Evolutionary conservation across 1,284 basidiomycete species (phyloP).

Genomic region (Pseudozyma sp.): DNA sequence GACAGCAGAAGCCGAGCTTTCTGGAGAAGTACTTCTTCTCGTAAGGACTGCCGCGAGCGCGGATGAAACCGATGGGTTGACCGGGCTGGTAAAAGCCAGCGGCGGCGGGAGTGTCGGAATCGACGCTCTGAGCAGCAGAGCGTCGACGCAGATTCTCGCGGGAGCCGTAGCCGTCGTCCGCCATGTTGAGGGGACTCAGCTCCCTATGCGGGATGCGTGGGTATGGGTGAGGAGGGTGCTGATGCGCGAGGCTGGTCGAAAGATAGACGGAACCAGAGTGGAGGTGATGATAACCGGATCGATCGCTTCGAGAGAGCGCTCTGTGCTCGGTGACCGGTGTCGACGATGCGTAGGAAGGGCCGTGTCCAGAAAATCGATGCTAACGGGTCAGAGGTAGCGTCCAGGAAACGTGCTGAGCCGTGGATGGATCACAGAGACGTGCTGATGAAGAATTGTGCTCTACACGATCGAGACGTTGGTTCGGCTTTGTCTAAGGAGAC

Average conservation of each 20-base stretch:
- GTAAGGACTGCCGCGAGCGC: conserved; percentile 65
- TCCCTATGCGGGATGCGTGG: conserved; percentile 14
- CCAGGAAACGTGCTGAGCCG: neutral
- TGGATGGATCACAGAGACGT: no score
- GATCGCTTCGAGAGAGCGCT: neutral
- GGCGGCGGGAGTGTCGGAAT: conserved; percentile 32
- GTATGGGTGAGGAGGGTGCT: neutral
- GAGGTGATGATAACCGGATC: conserved; percentile 1
- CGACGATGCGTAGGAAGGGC: neutral
- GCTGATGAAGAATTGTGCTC: no score
- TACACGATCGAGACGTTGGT: no score
- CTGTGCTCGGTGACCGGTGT: neutral
- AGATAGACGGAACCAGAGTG: neutral
- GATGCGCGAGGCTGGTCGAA: neutral
- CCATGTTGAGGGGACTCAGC: conserved; percentile 46
- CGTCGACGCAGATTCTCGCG: conserved; percentile 52
- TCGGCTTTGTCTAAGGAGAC: no score
- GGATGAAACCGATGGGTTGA: conserved; percentile 59
- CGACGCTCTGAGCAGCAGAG: conserved; percentile 35
- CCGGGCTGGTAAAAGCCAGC: conserved; percentile 55
- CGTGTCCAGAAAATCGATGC: neutral
- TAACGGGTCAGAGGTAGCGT: neutral
- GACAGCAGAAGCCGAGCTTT: conserved; percentile 62
- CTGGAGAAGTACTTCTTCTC: conserved; percentile 65
- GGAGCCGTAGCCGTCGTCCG: conserved; percentile 52